phyloP scores from a whole-genome alignment of 306 rosid species.

The Cicer pinnatifidum region DNA sequence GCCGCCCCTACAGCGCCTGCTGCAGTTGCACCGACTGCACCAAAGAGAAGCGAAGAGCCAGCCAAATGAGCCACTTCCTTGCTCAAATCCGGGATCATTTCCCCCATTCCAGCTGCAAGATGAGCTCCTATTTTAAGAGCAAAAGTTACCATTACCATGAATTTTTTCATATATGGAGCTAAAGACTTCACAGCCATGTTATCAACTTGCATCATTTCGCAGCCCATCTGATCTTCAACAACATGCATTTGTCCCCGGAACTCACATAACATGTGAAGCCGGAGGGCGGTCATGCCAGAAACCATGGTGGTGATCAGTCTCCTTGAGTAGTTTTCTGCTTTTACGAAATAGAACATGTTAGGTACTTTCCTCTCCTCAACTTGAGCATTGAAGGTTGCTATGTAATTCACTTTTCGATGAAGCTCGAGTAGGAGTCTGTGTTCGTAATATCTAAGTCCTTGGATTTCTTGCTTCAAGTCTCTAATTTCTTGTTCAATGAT shows the following conservation, averaged over 20 bases:
- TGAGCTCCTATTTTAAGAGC: conserved; percentile 98
- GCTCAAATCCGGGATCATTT: conserved; percentile 93
- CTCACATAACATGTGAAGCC: conserved; percentile 91
- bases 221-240: conserved; percentile 89
- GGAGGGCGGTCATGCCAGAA: conserved; percentile 84
- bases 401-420: conserved; percentile 77
- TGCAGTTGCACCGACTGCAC: conserved; percentile 75
- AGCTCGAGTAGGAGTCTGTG: conserved; percentile 85
- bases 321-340: conserved; percentile 88
- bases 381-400: conserved; percentile 80
- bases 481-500: conserved; percentile 94
- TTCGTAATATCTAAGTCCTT: conserved; percentile 90
- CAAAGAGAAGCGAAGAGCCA: conserved; percentile 66
- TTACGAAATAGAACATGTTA: conserved; percentile 84
- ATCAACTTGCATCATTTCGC: conserved; percentile 91
- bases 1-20: conserved; percentile 72
- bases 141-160: conserved; percentile 83
- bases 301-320: conserved; percentile 75
- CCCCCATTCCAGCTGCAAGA: conserved; percentile 87
- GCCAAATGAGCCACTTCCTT: conserved; percentile 87
- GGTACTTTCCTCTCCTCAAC: conserved; percentile 95
- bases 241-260: conserved; percentile 89
- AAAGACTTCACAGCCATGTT: conserved; percentile 70
- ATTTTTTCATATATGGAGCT: conserved; percentile 90
- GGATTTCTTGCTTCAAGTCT: conserved; percentile 95